Evolutionary conservation across 164 flowering plant genomes (phyloP), one percentile per base, ranked within the genome.

Genomic region (Brasenia schreberi): DNA sequence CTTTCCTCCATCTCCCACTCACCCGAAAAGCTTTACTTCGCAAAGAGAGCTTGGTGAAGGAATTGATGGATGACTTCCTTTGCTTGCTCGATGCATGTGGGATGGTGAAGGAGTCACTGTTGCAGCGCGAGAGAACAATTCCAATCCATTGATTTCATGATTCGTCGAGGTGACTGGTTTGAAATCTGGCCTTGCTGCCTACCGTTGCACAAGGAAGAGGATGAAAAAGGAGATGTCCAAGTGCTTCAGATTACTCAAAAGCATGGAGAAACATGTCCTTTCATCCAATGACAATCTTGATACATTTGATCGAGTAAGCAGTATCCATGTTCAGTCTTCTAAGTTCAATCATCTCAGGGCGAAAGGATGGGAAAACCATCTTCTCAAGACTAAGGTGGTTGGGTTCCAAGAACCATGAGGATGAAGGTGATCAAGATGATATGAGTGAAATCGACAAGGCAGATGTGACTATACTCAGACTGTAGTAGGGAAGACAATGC

Each of bases 381-480:
- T 67, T 78, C n/a, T 62, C 77, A 17, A 71, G 72, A 49, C 11
- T 80, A 60, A 33, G 39, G 39, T 33, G 4, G 39, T 63, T 75
- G 68, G 61, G 75, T 16, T 74, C 76, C 45, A 76, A 81, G 18
- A 65, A 18, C 18, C 70, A 61, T 63, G 65, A 67, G 11, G 66
- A 61, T 42, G 77, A 73, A 49, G 70, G 52, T n/a, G 64, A 74
- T 19, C 56, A 27, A 14, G 68, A 73, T 52, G 53, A 42, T 23
- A 11, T 59, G 63, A 80, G 77, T 62, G 85, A 79, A 27, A 58
- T 81, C 18, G 81, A 71, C 56, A 70, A 65, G 19, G 78, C 71
- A 6, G 82, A 80, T 61, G 53, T 65, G 18, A 76, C 76, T 19
- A 61, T 70, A 1, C 7, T 11, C 80, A 2, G 64, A 59, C 59